Evolutionary conservation across 371 early-diverging fungal genomes (phyloP), one percentile per base, ranked within the genome.

Genomic region (Actinomortierella ambigua): DNA sequence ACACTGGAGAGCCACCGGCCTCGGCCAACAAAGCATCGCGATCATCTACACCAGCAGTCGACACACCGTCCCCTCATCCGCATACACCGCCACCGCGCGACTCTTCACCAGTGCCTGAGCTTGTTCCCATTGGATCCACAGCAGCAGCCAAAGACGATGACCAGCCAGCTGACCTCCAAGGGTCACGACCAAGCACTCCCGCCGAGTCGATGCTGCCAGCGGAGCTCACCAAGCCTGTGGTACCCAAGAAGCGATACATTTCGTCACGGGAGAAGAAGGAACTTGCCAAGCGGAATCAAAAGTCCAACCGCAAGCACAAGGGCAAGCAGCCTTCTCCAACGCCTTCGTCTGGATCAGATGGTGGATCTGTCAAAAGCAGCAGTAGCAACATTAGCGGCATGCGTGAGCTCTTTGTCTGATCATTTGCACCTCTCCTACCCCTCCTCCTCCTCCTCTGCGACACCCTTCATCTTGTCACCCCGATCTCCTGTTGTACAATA

Each of bases 241-340:
- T 69, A 1, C 65, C 70, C n/a, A 65, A 61, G 52, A 70, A 70
- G 24, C 61, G 71, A n/a, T n/a, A n/a, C n/a, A 48, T 70, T 40
- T 70, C 71, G 7, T 0, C 75, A 2, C 59, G 80, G 9, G 75
- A 77, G 42, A 77, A 76, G 55, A 82, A 77, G 56, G 76, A 76
- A 26, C 61, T 71, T 14, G 77, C 79, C 3, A 82, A 82, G 46
- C 61, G 77, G 29, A 75, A 69, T 41, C 82, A 77, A 47, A 82
- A 82, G 50, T 66, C 76, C 11, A 65, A 75, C 55, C 66, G 75
- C 43, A 82, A 78, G 53, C 59, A 76, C 28, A 81, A 77, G 58
- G 62, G 62, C 28, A 70, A 70, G 56, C 34, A 23, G 13, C 41
- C 14, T 17, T 14, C 13, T 20, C 17, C 41, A 17, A 23, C 26